A percentile compares a stretch with the other conserved stretches of the same genome.
Conservation (phyloP, 768 basidiomycete species). For the Auricularia sp. region DNA sequence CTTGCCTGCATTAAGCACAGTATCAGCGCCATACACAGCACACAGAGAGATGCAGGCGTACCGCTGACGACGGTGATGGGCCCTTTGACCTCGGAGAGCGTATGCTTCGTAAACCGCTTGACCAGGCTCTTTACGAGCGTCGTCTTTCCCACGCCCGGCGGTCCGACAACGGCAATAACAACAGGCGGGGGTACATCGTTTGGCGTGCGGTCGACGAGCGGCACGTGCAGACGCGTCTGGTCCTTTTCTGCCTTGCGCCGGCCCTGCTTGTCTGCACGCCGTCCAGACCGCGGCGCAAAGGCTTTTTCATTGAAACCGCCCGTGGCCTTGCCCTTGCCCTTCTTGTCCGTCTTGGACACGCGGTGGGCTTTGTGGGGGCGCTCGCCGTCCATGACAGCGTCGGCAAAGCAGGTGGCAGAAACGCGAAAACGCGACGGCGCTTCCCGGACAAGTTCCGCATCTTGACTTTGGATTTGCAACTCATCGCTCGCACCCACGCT, state of each 20-base stretch:
- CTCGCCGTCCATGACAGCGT: neutral
- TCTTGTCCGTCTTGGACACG: slow-evolving; percentile 6
- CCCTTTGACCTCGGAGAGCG: slow-evolving; percentile 77
- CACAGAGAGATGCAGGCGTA: slow-evolving; percentile 8
- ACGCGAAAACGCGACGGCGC: too few species aligned
- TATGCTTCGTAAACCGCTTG: slow-evolving; percentile 88
- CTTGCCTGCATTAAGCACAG: slow-evolving; percentile 39
- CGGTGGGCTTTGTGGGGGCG: slow-evolving; percentile 5
- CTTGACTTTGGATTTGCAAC: too few species aligned
- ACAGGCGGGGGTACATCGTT: slow-evolving; percentile 87
- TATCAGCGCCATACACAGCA: neutral
- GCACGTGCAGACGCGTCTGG: slow-evolving; percentile 92
- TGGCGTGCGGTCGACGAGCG: slow-evolving; percentile 89
- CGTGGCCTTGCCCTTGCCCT: slow-evolving; percentile 3
- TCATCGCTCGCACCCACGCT: too few species aligned
- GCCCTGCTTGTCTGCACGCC: slow-evolving; percentile 80
- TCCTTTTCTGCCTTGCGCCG: slow-evolving; percentile 87
- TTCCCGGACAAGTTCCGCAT: too few species aligned
- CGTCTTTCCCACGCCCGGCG: slow-evolving; percentile 94
- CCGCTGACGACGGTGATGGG: slow-evolving; percentile 89
- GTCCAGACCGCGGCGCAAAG: slow-evolving; percentile 86
- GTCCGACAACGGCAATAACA: slow-evolving; percentile 89
- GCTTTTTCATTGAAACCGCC: slow-evolving; percentile 41
- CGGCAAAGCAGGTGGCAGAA: too few species aligned
- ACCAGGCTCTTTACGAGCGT: slow-evolving; percentile 89